phyloP scores from a whole-genome alignment of 2,329 filamentous ascomycete genomes.

The Blastomyces gilchristii region DNA sequence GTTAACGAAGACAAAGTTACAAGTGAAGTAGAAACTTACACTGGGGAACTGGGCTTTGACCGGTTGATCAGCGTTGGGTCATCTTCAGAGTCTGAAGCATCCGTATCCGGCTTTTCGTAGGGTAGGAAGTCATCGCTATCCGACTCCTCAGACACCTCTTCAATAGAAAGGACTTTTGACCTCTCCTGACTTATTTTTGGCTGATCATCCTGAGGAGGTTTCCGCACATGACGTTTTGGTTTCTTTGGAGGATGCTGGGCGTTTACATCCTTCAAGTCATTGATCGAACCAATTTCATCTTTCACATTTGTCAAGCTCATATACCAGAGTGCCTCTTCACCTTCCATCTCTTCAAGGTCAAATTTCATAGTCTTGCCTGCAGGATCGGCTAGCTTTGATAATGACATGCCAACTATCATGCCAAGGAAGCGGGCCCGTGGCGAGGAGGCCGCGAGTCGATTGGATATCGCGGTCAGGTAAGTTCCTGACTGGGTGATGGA shows the following conservation, averaged over 20 bases:
- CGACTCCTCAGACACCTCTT: slow-evolving; percentile 52
- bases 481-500: slow-evolving; percentile 59
- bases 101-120: slow-evolving; percentile 78
- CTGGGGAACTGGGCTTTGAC: slow-evolving; percentile 71
- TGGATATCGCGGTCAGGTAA: slow-evolving; percentile 73
- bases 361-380: slow-evolving; percentile 68
- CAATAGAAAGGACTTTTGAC: slow-evolving; percentile 44
- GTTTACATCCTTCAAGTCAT: slow-evolving; percentile 36
- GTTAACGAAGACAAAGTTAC: neutral
- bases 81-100: slow-evolving; percentile 84
- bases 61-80: slow-evolving; percentile 79
- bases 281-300: slow-evolving; percentile 53
- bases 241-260: slow-evolving; percentile 15
- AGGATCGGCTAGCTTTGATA: slow-evolving; percentile 54
- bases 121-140: slow-evolving; percentile 60
- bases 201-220: slow-evolving; percentile 14
- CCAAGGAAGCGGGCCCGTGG: slow-evolving; percentile 68
- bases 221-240: slow-evolving; percentile 4
- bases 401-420: slow-evolving; percentile 71
- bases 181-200: slow-evolving; percentile 8
- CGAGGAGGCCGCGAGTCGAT: slow-evolving; percentile 69
- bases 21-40: slow-evolving; percentile 38
- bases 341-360: slow-evolving; percentile 66
- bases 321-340: slow-evolving; percentile 65
- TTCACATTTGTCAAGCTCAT: slow-evolving; percentile 52